Conservation (phyloP, 306 rosid genomes). For the Abrus pulchellus region DNA sequence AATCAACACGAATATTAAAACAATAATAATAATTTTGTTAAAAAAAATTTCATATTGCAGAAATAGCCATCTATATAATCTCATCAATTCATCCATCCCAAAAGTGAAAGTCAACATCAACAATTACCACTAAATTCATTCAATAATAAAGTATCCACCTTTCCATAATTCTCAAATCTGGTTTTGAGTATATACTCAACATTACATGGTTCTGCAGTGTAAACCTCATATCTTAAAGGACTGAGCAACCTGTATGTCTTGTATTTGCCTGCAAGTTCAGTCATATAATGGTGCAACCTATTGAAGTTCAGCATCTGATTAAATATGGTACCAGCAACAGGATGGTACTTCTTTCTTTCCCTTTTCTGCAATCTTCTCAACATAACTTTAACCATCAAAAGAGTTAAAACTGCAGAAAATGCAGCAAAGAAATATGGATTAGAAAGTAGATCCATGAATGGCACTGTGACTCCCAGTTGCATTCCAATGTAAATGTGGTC, state of each 20-base stretch:
- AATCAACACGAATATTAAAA: background rate
- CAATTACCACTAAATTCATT: background rate
- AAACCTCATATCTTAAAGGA: slow-evolving; percentile 63
- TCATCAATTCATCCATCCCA: background rate
- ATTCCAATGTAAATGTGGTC: too few relatives aligned
- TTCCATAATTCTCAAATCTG: slow-evolving; percentile 69
- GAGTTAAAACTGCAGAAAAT: too few relatives aligned
- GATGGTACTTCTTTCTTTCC: background rate
- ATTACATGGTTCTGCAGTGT: slow-evolving; percentile 72
- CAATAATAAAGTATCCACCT: slow-evolving; percentile 52
- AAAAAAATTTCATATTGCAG: too few relatives aligned
- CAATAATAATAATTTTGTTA: background rate
- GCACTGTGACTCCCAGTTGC: too few relatives aligned
- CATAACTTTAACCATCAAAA: background rate
- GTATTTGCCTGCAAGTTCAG: slow-evolving; percentile 56
- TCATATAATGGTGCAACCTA: slow-evolving; percentile 53
- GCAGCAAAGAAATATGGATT: too few relatives aligned
- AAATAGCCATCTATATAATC: too few relatives aligned
- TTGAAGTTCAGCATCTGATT: slow-evolving; percentile 6
- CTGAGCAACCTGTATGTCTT: slow-evolving; percentile 68
- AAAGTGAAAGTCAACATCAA: background rate
- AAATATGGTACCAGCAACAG: background rate
- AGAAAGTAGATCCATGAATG: too few relatives aligned
- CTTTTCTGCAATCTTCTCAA: background rate
- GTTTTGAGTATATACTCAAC: slow-evolving; percentile 67